Evolutionary conservation across 805 yeast genomes (phyloP).

Genomic region (Lipomyces orientalis): DNA sequence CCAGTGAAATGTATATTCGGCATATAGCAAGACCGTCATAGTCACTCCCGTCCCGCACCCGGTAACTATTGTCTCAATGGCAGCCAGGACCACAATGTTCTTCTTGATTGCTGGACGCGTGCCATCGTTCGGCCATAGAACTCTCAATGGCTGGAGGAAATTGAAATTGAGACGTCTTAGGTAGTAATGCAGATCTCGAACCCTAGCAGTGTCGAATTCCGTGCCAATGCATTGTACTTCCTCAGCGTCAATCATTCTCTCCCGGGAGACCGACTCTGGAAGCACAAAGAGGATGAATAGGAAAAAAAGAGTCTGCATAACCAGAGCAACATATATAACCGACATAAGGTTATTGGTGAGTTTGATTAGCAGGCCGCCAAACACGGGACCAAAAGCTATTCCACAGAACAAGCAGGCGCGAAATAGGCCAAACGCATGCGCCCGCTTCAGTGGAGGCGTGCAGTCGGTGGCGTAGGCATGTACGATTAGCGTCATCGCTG

Average conservation of each 20-base stretch:
- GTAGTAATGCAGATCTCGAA: conserved; percentile 1
- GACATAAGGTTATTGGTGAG: conserved; percentile 12
- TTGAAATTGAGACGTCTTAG: conserved; percentile 33
- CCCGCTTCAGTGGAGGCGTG: conserved; percentile 62
- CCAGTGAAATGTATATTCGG: conserved; percentile 44
- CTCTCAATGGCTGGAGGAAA: conserved; percentile 39
- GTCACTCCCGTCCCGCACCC: conserved; percentile 28
- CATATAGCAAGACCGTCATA: conserved; percentile 38
- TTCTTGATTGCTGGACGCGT: conserved; percentile 20
- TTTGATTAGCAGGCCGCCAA: conserved; percentile 37
- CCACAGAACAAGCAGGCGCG: conserved; percentile 40
- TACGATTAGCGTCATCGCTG: conserved; percentile 59
- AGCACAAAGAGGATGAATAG: conserved; percentile 18
- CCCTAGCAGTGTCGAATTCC: background rate
- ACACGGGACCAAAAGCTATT: conserved; percentile 40
- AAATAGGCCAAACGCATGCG: conserved; percentile 41
- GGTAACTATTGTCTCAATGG: conserved; percentile 25
- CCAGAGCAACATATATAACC: conserved; percentile 15
- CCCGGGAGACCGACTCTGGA: conserved; percentile 35
- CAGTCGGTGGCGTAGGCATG: conserved; percentile 79
- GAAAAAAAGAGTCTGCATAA: background rate
- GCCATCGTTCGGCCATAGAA: conserved; percentile 35
- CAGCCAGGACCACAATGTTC: conserved; percentile 22
- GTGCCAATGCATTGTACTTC: conserved; percentile 14
- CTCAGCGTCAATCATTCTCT: conserved; percentile 11